Percentiles rank a stretch among this genome's conserved stretches.
Evolutionary conservation across 2,329 filamentous ascomycete genomes (phyloP).

Genomic region (Alternaria burnsii): DNA sequence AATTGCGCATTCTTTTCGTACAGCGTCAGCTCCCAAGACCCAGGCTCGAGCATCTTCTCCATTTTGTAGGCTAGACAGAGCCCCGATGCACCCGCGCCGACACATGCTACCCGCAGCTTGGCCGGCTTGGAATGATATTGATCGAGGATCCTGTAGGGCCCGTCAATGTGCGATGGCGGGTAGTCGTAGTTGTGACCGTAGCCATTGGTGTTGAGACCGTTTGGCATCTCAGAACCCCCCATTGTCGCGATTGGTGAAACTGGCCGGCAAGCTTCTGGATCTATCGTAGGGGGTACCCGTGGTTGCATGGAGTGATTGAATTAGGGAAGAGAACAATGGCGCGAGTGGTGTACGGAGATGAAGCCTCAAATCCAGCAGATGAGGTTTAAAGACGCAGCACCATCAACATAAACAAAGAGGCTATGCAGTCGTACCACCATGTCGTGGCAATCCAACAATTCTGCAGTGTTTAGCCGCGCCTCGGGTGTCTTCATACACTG

Average conservation of each 20-base stretch:
- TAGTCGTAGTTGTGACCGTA: constrained; percentile 39
- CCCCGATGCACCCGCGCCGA: constrained; percentile 42
- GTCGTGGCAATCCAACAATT: constrained; percentile 17
- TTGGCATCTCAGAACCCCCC: constrained; percentile 44
- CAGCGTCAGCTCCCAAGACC: constrained; percentile 42
- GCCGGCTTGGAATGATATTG: constrained; percentile 47
- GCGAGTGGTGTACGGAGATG: background rate
- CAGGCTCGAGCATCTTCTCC: constrained; percentile 42
- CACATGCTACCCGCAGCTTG: constrained; percentile 42
- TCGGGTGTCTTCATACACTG: constrained; percentile 20
- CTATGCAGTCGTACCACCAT: constrained; percentile 25
- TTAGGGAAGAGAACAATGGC: background rate
- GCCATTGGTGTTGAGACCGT: constrained; percentile 37
- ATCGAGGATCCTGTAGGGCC: constrained; percentile 41
- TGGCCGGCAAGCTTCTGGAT: background rate
- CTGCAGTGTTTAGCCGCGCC: constrained; percentile 44
- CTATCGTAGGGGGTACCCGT: background rate
- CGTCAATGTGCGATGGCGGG: constrained; percentile 40
- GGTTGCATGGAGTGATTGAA: background rate
- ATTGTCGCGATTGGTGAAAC: constrained; percentile 19
- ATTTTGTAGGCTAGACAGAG: constrained; percentile 47
- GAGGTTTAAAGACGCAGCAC: constrained; percentile 6
- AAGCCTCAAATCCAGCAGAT: constrained; percentile 1
- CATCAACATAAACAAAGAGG: constrained; percentile 1
- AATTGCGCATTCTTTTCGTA: constrained; percentile 45